Percentiles rank a stretch among this genome's conserved stretches.
Conservation (phyloP, 2,329 filamentous ascomycete species). For the Mariannaea sp. region DNA sequence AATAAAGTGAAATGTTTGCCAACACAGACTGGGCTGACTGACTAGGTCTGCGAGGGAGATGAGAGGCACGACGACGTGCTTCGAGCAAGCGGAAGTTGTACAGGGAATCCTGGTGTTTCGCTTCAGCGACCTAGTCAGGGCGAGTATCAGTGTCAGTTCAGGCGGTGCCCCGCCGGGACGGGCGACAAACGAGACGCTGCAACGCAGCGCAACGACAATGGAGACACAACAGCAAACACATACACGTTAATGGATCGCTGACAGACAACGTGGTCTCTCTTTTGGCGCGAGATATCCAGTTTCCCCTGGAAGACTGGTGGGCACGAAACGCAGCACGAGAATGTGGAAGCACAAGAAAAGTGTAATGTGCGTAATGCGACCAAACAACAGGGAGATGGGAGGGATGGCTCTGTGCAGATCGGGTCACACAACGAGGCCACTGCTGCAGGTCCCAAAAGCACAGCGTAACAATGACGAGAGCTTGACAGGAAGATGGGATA, state of each 20-base stretch:
- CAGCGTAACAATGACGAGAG: background rate
- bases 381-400: background rate
- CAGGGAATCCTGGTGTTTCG: constrained; percentile 38
- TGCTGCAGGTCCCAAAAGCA: constrained; percentile 11
- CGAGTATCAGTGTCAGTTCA: constrained; percentile 28
- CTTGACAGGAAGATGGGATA: background rate
- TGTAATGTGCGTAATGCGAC: background rate
- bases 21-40: constrained; percentile 34
- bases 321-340: background rate
- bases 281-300: background rate
- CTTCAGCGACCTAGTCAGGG: constrained; percentile 30
- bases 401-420: background rate
- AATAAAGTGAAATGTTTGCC: constrained; percentile 11
- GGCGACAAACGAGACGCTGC: constrained; percentile 1
- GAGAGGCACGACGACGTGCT: no score
- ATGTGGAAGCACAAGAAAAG: background rate
- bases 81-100: constrained; percentile 24
- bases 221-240: constrained; percentile 16
- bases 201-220: constrained; percentile 11
- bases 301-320: background rate
- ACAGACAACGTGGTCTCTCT: constrained; percentile 16
- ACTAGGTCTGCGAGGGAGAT: constrained; percentile 16
- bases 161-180: constrained; percentile 26
- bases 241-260: constrained; percentile 12
- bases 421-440: constrained; percentile 12